A percentile compares a stretch with the other conserved stretches of the same genome.
Evolutionary conservation across 2,329 filamentous ascomycete species (phyloP).

Genomic region (Emmonsiellopsis sp.): DNA sequence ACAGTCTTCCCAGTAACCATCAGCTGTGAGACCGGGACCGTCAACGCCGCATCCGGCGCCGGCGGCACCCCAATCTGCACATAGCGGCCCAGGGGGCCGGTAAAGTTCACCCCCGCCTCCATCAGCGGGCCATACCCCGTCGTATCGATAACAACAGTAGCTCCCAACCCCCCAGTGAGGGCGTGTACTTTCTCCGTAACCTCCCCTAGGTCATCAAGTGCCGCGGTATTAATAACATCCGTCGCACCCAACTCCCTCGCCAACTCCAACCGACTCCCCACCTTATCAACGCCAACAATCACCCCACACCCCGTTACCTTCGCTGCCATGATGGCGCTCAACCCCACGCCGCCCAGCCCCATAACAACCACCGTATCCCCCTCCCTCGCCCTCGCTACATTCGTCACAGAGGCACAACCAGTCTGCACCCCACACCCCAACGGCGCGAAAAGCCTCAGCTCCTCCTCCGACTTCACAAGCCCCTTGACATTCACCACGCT

Average conservation of each 20-base stretch:
- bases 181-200: slow-evolving; percentile 6
- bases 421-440: slow-evolving; percentile 27
- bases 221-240: slow-evolving; percentile 13
- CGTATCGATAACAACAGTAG: slow-evolving; percentile 15
- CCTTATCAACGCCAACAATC: slow-evolving; percentile 21
- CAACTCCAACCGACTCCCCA: slow-evolving; percentile 13
- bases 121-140: slow-evolving; percentile 16
- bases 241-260: slow-evolving; percentile 21
- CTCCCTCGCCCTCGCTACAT: slow-evolving; percentile 13
- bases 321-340: slow-evolving; percentile 25
- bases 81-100: not conserved
- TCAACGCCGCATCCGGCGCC: slow-evolving; percentile 14
- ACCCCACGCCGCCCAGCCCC: slow-evolving; percentile 24
- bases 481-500: slow-evolving; percentile 19
- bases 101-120: slow-evolving; percentile 11
- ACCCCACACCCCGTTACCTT: slow-evolving; percentile 13
- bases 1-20: slow-evolving; percentile 15
- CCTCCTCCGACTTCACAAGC: slow-evolving; percentile 12
- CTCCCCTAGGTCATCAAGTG: slow-evolving; percentile 4
- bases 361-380: slow-evolving; percentile 20
- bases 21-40: slow-evolving; percentile 13
- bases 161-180: not conserved
- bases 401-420: slow-evolving; percentile 20
- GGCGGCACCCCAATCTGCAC: slow-evolving; percentile 10
- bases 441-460: slow-evolving; percentile 18